Evolutionary conservation across 2,329 filamentous ascomycete genomes (phyloP), one percentile per base, ranked within the genome.

Genomic region (Colletotrichum neosansevieriae): DNA sequence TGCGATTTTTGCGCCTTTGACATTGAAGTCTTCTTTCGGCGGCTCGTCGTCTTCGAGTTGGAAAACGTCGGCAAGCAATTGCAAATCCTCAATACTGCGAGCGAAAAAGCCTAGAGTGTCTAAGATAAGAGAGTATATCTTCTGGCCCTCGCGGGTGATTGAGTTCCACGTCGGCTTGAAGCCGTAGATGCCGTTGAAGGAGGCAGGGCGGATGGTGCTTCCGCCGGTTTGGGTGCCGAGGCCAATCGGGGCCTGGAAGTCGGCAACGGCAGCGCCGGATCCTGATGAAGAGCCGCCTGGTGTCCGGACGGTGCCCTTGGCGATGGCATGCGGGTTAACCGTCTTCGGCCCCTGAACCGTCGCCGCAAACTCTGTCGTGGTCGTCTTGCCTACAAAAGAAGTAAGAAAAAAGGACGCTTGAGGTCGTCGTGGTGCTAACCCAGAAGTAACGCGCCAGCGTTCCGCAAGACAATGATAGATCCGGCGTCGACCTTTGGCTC

Each of bases 261-360:
- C 90, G 6, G 81, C 89, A 0, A 92, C 89, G 0, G 88, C 89
- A 0, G 90, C 89, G 0, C 83, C 90, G 0, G 89, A 91, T 0
- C 91, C 90, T 0, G 89, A 88, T 0, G 89, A 91, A 0, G 89
- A 92, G 51, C 90, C 90, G 1, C 90, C 90, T 0, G 90, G 90
- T 0, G 90, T 92, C 4, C 91, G 84, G 0, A 82, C 83, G 2
- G 80, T 75, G 74, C 92, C 89, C 10, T 42, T 2, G 47, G 58
- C 15, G 3, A 38, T n/a, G 21, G 34, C 56, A 71, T 93, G 92
- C 0, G 90, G 88, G 74, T 92, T 92, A 3, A 77, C 74, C 1
- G 88, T 89, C 58, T 81, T 81, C 1, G 85, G 81, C 0, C 88
- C 88, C 13, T 80, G 76, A 1, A 81, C 82, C 0, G 83, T 87